Conservation (phyloP, 2,329 filamentous ascomycete species). For the Aspergillus pseudoterreus region DNA sequence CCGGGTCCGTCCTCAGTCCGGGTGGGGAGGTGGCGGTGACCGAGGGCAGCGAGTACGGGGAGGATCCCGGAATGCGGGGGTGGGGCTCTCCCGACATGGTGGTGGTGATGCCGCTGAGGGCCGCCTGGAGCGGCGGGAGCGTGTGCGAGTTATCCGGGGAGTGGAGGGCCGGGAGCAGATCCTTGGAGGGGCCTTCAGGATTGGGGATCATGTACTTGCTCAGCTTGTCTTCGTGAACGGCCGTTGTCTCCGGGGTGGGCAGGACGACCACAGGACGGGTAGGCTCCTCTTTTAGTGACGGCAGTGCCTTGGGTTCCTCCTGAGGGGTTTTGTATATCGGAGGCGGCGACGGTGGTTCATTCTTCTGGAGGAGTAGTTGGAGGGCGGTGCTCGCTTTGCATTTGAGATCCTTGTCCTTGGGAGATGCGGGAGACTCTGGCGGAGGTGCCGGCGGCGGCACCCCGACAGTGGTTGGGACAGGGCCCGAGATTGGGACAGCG, state of each 20-base stretch:
- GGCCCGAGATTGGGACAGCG: not conserved
- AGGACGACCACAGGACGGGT: not conserved
- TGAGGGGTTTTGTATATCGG: no score
- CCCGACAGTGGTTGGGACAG: not conserved
- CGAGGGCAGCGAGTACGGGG: slow-evolving; percentile 22
- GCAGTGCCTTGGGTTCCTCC: no score
- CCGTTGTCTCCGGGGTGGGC: not conserved
- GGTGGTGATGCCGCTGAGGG: slow-evolving; percentile 24
- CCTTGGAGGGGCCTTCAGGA: slow-evolving; percentile 24
- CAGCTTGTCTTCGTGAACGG: slow-evolving; percentile 13
- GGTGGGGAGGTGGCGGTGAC: slow-evolving; percentile 23
- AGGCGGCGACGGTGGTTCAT: not conserved
- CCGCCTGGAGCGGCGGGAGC: slow-evolving; percentile 39
- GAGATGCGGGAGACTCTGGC: no score
- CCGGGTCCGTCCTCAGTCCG: slow-evolving; percentile 22
- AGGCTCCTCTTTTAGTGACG: not conserved
- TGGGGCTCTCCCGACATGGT: slow-evolving; percentile 24
- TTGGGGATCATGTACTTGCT: slow-evolving; percentile 31
- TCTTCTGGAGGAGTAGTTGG: not conserved
- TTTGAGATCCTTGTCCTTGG: no score
- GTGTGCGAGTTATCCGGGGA: slow-evolving; percentile 22
- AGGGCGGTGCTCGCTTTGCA: not conserved
- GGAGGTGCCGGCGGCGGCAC: not conserved
- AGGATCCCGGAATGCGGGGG: slow-evolving; percentile 20
- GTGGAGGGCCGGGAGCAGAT: slow-evolving; percentile 38